Conservation (phyloP, 2,329 filamentous ascomycete genomes). For the Trichoderma gracile region DNA sequence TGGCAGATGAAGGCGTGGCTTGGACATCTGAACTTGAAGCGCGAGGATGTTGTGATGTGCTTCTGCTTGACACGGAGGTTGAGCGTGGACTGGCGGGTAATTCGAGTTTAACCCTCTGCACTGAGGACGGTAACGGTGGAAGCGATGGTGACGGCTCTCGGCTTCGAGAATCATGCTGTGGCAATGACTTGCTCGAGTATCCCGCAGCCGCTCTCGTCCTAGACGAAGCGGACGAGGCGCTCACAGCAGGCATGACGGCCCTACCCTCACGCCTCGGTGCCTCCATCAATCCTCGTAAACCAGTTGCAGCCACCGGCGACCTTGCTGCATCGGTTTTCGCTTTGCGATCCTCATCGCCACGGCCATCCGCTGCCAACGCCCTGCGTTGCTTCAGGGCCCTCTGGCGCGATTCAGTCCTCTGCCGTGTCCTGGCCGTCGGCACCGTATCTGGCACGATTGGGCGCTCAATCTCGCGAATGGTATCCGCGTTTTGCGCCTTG, state of each 20-base stretch:
- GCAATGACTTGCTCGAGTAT: constrained; percentile 29
- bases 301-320: constrained; percentile 36
- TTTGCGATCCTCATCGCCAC: not conserved
- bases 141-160: not conserved
- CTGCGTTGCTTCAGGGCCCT: constrained; percentile 34
- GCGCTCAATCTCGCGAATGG: constrained; percentile 53
- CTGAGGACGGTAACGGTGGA: not conserved
- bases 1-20: not conserved
- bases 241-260: constrained; percentile 33
- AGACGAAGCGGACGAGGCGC: constrained; percentile 27
- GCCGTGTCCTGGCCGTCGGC: constrained; percentile 33
- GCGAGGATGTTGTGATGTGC: not conserved
- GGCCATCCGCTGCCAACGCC: constrained; percentile 22
- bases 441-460: constrained; percentile 46
- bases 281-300: constrained; percentile 48
- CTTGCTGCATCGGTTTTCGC: constrained; percentile 7
- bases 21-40: not conserved
- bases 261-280: constrained; percentile 40
- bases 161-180: constrained; percentile 3
- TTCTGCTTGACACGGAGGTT: not conserved
- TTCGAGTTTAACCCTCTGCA: constrained; percentile 7
- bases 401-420: constrained; percentile 29
- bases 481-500: constrained; percentile 54
- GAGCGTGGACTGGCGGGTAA: not conserved
- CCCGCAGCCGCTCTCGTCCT: constrained; percentile 36